Evolutionary conservation across 2,329 filamentous ascomycete species (phyloP).

Genomic region (Lojkania enalia): DNA sequence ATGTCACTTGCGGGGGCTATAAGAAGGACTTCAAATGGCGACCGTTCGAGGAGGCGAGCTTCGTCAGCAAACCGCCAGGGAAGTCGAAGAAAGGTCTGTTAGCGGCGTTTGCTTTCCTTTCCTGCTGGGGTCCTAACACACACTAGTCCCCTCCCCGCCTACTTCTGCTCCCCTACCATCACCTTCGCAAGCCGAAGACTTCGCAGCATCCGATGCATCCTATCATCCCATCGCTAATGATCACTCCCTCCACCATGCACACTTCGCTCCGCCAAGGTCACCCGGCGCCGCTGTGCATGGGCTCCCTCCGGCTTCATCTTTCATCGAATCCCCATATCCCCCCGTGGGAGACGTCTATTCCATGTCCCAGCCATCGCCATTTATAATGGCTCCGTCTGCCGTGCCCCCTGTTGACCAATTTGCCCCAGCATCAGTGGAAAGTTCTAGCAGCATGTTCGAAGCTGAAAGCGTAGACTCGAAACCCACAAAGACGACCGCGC

Average conservation of each 20-base stretch:
- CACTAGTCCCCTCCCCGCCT: conserved; percentile 15
- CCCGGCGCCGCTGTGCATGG: conserved; percentile 14
- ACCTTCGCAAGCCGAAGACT: conserved; percentile 8
- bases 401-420: conserved; percentile 37
- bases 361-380: conserved; percentile 19
- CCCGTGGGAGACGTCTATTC: conserved; percentile 9
- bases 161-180: conserved; percentile 9
- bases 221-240: conserved; percentile 8
- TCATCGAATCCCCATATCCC: conserved; percentile 18
- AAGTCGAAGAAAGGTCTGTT: conserved; percentile 54
- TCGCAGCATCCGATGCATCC: conserved; percentile 8
- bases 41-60: conserved; percentile 66
- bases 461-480: conserved; percentile 31
- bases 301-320: conserved; percentile 14
- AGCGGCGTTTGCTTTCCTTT: background rate
- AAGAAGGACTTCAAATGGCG: conserved; percentile 78
- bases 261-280: conserved; percentile 18
- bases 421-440: conserved; percentile 38
- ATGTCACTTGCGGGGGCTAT: conserved; percentile 70
- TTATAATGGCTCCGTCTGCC: conserved; percentile 26
- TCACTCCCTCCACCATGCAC: conserved; percentile 13
- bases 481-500: conserved; percentile 31
- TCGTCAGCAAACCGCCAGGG: conserved; percentile 48
- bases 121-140: conserved; percentile 14
- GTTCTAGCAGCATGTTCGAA: conserved; percentile 46